Conservation (phyloP, 2,329 filamentous ascomycete genomes). For the Sporothrix dimorphospora region DNA sequence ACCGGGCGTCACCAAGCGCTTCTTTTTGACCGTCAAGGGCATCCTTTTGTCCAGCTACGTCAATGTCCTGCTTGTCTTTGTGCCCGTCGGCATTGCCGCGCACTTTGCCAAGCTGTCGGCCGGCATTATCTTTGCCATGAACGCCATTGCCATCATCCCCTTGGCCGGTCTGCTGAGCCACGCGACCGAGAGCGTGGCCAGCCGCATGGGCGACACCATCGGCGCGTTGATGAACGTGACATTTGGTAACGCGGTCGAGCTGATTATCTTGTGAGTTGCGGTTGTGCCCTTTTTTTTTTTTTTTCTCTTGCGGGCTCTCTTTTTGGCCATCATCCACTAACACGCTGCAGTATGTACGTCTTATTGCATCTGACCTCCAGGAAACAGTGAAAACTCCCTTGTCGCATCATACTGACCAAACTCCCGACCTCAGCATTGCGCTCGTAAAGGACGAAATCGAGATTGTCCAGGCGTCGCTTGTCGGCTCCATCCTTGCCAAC, state of each 20-base stretch:
- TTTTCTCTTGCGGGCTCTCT: not conserved
- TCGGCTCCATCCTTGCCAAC: constrained; percentile 79
- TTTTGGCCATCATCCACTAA: constrained; percentile 38
- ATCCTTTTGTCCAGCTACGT: constrained; percentile 65
- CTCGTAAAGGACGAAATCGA: constrained; percentile 62
- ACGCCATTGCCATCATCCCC: constrained; percentile 76
- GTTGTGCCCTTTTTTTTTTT: constrained; percentile 55
- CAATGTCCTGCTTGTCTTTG: constrained; percentile 69
- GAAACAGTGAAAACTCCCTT: no score
- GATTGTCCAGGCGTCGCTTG: constrained; percentile 74
- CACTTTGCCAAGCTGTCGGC: constrained; percentile 47
- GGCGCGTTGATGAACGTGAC: constrained; percentile 88
- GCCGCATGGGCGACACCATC: constrained; percentile 79
- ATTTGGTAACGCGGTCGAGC: constrained; percentile 88
- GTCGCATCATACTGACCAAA: not conserved
- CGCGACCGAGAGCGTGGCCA: constrained; percentile 85
- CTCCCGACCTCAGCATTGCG: constrained; percentile 29
- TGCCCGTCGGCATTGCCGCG: constrained; percentile 67
- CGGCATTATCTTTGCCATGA: constrained; percentile 60
- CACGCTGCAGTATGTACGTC: constrained; percentile 41
- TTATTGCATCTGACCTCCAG: no score
- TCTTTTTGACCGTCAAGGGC: constrained; percentile 53
- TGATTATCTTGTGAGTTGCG: constrained; percentile 68
- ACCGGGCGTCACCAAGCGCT: constrained; percentile 37
- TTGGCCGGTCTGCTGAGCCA: constrained; percentile 81